Percentiles rank a stretch among this genome's conserved stretches.
phyloP scores from a whole-genome alignment of 2,329 filamentous ascomycete genomes.

The Diaporthe vexans region DNA sequence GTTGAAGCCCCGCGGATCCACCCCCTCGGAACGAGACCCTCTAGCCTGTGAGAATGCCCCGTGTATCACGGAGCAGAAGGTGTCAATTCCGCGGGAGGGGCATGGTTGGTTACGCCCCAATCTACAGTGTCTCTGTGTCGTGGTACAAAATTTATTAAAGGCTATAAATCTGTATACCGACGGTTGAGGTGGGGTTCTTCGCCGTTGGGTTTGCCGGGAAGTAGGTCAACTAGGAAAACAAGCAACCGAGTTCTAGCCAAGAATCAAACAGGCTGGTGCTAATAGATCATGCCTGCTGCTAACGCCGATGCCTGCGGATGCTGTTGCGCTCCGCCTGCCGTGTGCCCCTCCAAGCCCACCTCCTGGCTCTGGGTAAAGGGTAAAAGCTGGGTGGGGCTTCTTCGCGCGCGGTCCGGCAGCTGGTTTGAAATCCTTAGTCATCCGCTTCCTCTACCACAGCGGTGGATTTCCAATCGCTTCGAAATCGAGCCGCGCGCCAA shows the following conservation, averaged over 20 bases:
- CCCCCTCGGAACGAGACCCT: neutral
- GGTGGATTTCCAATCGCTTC: slow-evolving; percentile 36
- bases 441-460: neutral
- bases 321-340: no score
- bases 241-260: no score
- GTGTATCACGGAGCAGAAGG: neutral
- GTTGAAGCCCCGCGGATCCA: neutral
- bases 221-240: no score
- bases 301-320: no score
- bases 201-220: no score
- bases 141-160: neutral
- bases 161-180: slow-evolving; percentile 6
- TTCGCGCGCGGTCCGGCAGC: neutral
- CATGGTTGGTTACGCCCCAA: neutral
- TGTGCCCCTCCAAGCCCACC: no score
- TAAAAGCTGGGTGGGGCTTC: neutral
- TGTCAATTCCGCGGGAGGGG: neutral
- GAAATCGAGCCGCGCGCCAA: slow-evolving; percentile 34
- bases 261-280: no score
- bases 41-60: no score
- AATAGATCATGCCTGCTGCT: no score
- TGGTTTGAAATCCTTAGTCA: slow-evolving; percentile 42
- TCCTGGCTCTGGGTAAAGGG: no score
- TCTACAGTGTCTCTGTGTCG: neutral
- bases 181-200: no score